These are phyloP conservation scores for Coemansia sp. DNA, from an alignment of 192 early-diverging fungal genomes.

Conservation along the genomic window DNA sequence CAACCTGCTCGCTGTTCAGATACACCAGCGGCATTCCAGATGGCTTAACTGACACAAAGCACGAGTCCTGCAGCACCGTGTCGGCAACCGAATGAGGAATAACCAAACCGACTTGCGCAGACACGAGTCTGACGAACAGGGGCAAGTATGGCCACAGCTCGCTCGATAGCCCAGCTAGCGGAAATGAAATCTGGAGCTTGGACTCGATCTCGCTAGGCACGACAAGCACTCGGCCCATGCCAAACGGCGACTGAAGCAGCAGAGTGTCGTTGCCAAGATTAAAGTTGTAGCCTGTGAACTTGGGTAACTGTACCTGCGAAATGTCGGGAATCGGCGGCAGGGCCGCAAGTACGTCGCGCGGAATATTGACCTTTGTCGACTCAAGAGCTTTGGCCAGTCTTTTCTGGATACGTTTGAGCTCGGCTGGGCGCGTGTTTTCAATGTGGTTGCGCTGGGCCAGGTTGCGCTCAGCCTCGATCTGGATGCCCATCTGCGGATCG, in stretches of 20 bases:
- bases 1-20: conserved; percentile 34
- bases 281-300: conserved; percentile 24
- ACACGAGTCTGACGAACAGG: conserved; percentile 26
- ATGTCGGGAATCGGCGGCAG: conserved; percentile 72
- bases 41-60: conserved; percentile 18
- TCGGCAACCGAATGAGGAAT: conserved; percentile 19
- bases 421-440: conserved; percentile 23
- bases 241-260: conserved; percentile 28
- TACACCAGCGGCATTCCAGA: conserved; percentile 40
- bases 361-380: conserved; percentile 44
- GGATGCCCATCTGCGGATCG: conserved; percentile 40
- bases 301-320: conserved; percentile 22
- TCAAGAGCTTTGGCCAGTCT: conserved; percentile 44
- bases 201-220: conserved; percentile 14
- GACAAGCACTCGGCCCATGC: conserved; percentile 30
- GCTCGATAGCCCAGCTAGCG: conserved; percentile 26
- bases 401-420: conserved; percentile 26
- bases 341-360: conserved; percentile 55
- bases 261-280: conserved; percentile 1
- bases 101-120: conserved; percentile 24
- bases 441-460: conserved; percentile 35
- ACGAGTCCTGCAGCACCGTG: conserved; percentile 8
- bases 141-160: conserved; percentile 39
- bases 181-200: conserved; percentile 42
- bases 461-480: conserved; percentile 49